phyloP scores from a whole-genome alignment of 345 rosid species.

The Mercurialis annua region DNA sequence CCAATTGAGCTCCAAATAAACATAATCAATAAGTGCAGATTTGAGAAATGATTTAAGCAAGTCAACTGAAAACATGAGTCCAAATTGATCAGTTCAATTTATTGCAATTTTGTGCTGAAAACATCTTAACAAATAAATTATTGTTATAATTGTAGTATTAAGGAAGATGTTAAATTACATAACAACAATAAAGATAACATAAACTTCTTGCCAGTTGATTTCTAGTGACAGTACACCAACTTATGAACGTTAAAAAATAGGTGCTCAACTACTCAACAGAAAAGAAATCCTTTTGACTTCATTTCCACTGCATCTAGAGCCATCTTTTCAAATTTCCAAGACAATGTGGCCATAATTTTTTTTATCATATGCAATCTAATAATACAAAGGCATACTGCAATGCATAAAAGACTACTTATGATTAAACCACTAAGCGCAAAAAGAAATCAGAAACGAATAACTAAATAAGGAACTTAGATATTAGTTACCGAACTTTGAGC shows the following conservation, averaged over 20 bases:
- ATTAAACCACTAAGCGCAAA: not conserved
- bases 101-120: conserved; percentile 1
- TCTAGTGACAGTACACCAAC: not conserved
- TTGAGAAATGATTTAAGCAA: not conserved
- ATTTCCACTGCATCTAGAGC: not conserved
- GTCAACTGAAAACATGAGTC: not conserved
- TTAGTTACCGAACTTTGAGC: not conserved
- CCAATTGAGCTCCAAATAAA: not conserved
- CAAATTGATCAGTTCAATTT: not conserved
- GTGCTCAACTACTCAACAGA: not conserved
- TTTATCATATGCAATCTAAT: not conserved
- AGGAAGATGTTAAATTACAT: not conserved
- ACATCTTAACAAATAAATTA: not conserved
- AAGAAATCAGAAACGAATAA: not conserved
- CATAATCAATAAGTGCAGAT: not conserved
- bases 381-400: not conserved
- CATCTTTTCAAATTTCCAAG: not conserved
- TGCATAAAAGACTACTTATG: not conserved
- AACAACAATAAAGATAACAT: not conserved
- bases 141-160: not conserved
- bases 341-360: not conserved
- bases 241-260: not conserved
- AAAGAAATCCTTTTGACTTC: not conserved
- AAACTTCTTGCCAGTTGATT: not conserved
- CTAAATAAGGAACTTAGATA: not conserved